Base-by-base conservation (phyloP, 257 asterid species). In the Parsonsia alboflavescens region DNA sequence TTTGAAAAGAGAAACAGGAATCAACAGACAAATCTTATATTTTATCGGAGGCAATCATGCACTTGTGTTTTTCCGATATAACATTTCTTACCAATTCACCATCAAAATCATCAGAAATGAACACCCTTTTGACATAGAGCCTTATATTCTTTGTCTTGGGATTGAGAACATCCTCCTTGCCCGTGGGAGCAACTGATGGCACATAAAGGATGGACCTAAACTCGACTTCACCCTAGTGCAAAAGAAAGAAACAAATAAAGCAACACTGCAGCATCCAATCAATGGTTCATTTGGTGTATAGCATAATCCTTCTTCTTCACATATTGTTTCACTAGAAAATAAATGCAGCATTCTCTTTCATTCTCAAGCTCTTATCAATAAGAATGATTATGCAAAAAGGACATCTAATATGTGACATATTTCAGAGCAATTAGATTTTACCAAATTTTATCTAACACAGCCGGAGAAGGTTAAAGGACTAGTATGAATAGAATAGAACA, bases 91-190 rank as follows among this genome's bases (percentile, higher is more conserved):
- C 99, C 98, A 95, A 78, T 88, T 95, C 99, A 69, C 98, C 99
- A 74, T 95, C 98, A 82, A 95, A 95, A 84, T 95, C 99, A 76
- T 93, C 97, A 36, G 99, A 95, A 78, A 95, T 95, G 86, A 95
- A 95, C 65, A 95, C 96, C 42, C 98, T 89, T 73, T 95, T 95
- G 78, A 95, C 99, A 67, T 84, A 87, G 26, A 95, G 97, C 89
- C 89, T 89, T 79, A 95, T 95, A 74, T 95, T 95, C 85, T 89
- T 95, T 8, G 99, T 92, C 86, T 95, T 95, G 76, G 92, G 86
- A 79, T 92, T 95, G 80, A 84, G 77, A 52, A 92, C 79, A 74
- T 95, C 99, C 76, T 92, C 96, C 85, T 88, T 92, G 63, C 96
- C 97, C 59, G 80, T 74, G 30, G 98, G 86, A 77, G 94, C 84